These are phyloP conservation scores for Apophysomyces sp. DNA, from an alignment of 371 early-diverging fungal species.

Conservation along the genomic window DNA sequence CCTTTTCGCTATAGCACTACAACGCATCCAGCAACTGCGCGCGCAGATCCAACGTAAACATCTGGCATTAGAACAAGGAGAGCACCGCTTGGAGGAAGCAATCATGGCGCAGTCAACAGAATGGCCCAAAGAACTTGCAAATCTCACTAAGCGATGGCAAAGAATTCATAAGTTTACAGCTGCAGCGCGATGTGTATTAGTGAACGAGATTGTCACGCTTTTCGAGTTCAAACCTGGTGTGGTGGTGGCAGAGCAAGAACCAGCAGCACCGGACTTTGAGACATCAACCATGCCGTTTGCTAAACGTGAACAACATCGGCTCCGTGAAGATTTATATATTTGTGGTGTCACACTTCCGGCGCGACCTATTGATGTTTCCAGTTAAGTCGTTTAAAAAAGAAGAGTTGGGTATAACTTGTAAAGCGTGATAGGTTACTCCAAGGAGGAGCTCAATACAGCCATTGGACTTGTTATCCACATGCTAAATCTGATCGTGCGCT, in stretches of 20 bases:
- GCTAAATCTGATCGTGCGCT: constrained; percentile 74
- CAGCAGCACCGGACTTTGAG: constrained; percentile 2
- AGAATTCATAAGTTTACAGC: constrained; percentile 35
- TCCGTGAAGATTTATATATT: constrained; percentile 54
- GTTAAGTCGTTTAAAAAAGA: constrained; percentile 18
- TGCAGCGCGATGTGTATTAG: constrained; percentile 48
- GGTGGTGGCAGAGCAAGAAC: constrained; percentile 18
- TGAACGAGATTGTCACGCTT: constrained; percentile 55
- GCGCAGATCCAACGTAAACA: constrained; percentile 18
- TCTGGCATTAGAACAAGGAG: constrained; percentile 21
- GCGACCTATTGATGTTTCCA: constrained; percentile 40
- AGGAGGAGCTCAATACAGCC: constrained; percentile 83
- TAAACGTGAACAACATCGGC: neutral
- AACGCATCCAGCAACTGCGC: constrained; percentile 20
- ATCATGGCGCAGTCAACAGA: constrained; percentile 14
- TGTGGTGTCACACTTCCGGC: constrained; percentile 50
- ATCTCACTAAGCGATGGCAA: constrained; percentile 28
- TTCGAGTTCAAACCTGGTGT: constrained; percentile 54
- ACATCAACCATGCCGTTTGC: constrained; percentile 13
- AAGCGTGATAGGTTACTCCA: constrained; percentile 27
- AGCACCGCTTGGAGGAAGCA: constrained; percentile 29
- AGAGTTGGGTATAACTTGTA: neutral
- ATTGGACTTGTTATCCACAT: constrained; percentile 80
- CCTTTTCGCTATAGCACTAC: constrained; percentile 14
- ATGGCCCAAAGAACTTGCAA: constrained; percentile 18